phyloP scores from a whole-genome alignment of 164 flowering plant genomes.

The Euptelea pleiosperma region DNA sequence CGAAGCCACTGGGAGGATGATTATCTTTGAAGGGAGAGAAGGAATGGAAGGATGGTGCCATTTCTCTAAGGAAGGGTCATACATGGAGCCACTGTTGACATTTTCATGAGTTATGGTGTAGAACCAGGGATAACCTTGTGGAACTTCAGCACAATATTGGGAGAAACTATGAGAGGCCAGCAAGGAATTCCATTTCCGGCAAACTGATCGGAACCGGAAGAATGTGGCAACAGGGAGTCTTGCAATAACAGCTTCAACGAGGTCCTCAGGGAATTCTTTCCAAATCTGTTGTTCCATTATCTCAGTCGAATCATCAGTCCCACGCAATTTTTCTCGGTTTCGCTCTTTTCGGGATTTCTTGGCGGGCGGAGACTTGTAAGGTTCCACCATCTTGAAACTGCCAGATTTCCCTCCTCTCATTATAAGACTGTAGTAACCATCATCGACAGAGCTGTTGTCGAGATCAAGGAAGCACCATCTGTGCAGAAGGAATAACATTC shows the following conservation, averaged over 20 bases:
- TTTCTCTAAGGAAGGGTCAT: constrained; percentile 70
- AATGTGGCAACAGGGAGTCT: constrained; percentile 76
- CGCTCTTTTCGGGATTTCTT: constrained; percentile 70
- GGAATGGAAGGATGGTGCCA: constrained; percentile 81
- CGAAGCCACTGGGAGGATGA: constrained; percentile 85
- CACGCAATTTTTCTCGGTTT: constrained; percentile 38
- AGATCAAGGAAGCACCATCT: constrained; percentile 61
- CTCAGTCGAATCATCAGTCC: constrained; percentile 25
- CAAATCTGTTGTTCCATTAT: constrained; percentile 70
- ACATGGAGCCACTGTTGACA: constrained; percentile 66
- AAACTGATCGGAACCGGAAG: constrained; percentile 83
- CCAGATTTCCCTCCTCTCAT: constrained; percentile 57
- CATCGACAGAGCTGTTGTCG: constrained; percentile 42
- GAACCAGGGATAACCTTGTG: constrained; percentile 74
- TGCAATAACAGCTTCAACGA: constrained; percentile 85
- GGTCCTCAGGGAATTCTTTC: constrained; percentile 95
- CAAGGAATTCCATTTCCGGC: constrained; percentile 80
- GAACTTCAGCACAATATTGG: constrained; percentile 56
- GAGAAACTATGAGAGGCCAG: constrained; percentile 71
- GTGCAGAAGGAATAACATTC: constrained; percentile 13
- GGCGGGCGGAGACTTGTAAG: constrained; percentile 55
- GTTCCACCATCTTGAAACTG: constrained; percentile 52
- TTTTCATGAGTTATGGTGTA: constrained; percentile 81
- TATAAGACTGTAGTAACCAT: constrained; percentile 44
- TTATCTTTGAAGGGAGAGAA: constrained; percentile 45